A percentile compares a stretch with the other conserved stretches of the same genome.
These are phyloP conservation scores for Serpula lacrymans DNA, from an alignment of 768 basidiomycete genomes.

Conservation along the genomic window DNA sequence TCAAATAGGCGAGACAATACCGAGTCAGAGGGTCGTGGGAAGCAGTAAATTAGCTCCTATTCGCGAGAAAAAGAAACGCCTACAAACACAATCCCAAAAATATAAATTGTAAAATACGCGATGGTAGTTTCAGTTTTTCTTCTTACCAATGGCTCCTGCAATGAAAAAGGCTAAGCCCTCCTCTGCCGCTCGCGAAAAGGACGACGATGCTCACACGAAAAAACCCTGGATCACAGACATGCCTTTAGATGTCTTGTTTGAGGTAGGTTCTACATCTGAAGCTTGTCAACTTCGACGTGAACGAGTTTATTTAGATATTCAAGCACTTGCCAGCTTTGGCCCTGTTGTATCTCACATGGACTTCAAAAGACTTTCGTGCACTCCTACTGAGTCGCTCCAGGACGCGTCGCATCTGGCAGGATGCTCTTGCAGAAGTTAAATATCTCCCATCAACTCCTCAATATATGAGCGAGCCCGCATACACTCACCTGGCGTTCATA, in stretches of 20 bases:
- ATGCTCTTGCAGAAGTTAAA: not conserved
- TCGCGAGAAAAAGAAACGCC: not conserved
- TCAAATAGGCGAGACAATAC: too few relatives aligned
- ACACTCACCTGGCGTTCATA: slow-evolving; percentile 1
- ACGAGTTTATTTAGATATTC: slow-evolving; percentile 3
- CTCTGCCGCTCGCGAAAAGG: not conserved
- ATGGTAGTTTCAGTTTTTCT: too few relatives aligned
- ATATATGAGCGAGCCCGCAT: slow-evolving; percentile 3
- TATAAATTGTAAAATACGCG: too few relatives aligned
- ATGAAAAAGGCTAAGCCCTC: too few relatives aligned
- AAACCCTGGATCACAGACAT: not conserved
- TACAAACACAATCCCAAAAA: not conserved
- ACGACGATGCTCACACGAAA: not conserved
- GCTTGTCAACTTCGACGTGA: too few relatives aligned
- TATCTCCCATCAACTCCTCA: not conserved
- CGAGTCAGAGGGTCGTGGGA: too few relatives aligned
- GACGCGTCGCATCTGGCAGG: not conserved
- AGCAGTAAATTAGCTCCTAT: not conserved
- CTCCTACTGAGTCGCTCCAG: slow-evolving; percentile 2
- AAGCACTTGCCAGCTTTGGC: not conserved
- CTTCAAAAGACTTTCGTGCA: slow-evolving; percentile 1
- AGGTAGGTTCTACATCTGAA: too few relatives aligned
- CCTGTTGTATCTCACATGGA: not conserved
- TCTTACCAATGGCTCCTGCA: too few relatives aligned
- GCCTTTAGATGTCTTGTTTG: too few relatives aligned